These are phyloP conservation scores for Scutellaria barbata DNA, from an alignment of 257 asterid species.

Conservation along the genomic window DNA sequence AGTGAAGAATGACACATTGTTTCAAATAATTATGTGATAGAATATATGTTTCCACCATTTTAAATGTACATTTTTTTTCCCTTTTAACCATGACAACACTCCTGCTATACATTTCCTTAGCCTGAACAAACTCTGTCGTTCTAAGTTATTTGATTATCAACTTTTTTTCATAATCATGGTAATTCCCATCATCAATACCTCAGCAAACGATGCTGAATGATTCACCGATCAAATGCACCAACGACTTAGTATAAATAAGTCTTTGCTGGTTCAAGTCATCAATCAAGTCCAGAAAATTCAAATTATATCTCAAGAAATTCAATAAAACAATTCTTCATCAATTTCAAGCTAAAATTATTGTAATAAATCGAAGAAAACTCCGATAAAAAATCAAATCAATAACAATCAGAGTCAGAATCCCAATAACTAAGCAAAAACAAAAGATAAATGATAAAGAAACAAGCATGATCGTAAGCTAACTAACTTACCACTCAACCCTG, in stretches of 20 bases:
- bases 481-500: constrained; percentile 30
- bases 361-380: neutral
- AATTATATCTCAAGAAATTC: constrained; percentile 23
- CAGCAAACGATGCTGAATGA: neutral
- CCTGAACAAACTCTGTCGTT: neutral
- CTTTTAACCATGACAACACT: constrained; percentile 12
- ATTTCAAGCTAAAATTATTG: constrained; percentile 13
- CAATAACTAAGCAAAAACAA: neutral
- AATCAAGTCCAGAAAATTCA: constrained; percentile 4
- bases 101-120: neutral
- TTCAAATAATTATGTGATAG: neutral
- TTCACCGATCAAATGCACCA: neutral
- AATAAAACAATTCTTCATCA: neutral
- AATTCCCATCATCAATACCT: constrained; percentile 14
- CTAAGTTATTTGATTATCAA: neutral
- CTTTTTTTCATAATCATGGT: neutral
- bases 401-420: constrained; percentile 8
- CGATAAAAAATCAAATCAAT: neutral
- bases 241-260: neutral
- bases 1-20: neutral
- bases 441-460: neutral
- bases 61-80: neutral
- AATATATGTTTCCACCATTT: neutral
- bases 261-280: neutral
- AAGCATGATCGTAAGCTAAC: constrained; percentile 21